Percentiles rank a stretch among this genome's conserved stretches.
These are phyloP conservation scores for Solanum chiquidenum DNA, from an alignment of 257 asterid species.

Conservation along the genomic window DNA sequence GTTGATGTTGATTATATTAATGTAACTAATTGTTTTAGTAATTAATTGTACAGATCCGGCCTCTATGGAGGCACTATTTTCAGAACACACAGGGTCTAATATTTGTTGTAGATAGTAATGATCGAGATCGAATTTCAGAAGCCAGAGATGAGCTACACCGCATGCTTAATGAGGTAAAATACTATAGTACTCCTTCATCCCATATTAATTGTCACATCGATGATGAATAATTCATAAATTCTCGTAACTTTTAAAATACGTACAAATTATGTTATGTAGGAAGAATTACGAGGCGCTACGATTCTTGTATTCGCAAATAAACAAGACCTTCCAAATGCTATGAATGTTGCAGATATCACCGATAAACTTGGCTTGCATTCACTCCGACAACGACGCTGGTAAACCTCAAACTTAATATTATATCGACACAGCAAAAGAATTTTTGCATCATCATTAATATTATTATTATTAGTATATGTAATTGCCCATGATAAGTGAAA, in stretches of 20 bases:
- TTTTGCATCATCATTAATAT: background rate
- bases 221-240: background rate
- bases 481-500: background rate
- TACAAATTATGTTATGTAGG: conserved; percentile 6
- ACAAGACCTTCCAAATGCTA: conserved; percentile 40
- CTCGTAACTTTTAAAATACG: background rate
- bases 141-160: conserved; percentile 42
- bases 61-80: conserved; percentile 38
- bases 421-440: background rate
- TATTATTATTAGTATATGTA: background rate
- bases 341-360: conserved; percentile 32
- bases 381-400: conserved; percentile 35
- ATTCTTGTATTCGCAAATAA: conserved; percentile 38
- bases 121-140: conserved; percentile 28
- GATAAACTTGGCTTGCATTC: conserved; percentile 32
- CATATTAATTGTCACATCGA: background rate
- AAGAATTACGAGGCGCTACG: conserved; percentile 21
- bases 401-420: background rate
- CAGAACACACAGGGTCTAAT: conserved; percentile 41
- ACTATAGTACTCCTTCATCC: background rate
- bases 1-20: background rate
- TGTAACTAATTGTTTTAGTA: background rate
- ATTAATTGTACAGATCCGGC: conserved; percentile 22
- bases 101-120: conserved; percentile 42
- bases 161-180: conserved; percentile 27